Evolutionary conservation across 2,329 filamentous ascomycete species (phyloP), one percentile per base, ranked within the genome.

Genomic region (Teratosphaeria pseudoeucalypti): DNA sequence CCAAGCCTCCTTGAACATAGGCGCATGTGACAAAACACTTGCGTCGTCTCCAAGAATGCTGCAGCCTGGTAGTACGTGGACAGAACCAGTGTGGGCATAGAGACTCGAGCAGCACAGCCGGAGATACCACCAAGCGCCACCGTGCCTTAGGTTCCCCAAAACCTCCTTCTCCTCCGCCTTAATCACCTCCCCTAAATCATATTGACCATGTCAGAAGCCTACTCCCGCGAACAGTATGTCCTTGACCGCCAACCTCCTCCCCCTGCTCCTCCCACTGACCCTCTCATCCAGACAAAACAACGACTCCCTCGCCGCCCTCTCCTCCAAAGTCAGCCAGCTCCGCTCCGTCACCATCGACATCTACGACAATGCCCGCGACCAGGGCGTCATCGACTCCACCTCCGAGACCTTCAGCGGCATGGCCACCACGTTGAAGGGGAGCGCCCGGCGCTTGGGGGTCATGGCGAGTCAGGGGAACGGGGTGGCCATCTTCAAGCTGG

Each of bases 271-370:
- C 11, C 26, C 32, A 54, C 37, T 39, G 34, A 43, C 37, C 37
- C 6, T 43, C 37, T 2, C 16, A 43, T 14, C 12, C 63, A 85
- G 84, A 69, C 94, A 99, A 77, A 99, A 99, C 79, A 95, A 97
- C 77, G 86, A 89, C 66, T 91, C 92, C 68, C 88, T 99, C 59
- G 87, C 92, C 70, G 91, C 95, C 73, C 87, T 99, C 43, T 88
- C 89, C 16, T 83, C 85, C 65, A 99, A 99, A 78, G 92, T 97
- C 58, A 89, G 89, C 19, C 90, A 91, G 57, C 83, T 99, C 64
- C 90, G 92, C 71, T 89, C 89, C 74, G 90, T 99, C 56, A 99
- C 94, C 52, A 85, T 97, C 65, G 91, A 99, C 78, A 99, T 99
- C 71, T 96, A 97, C 81, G 92, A 97, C 77, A 91, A 94, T 73